Conservation (phyloP, 176 grass and related monocot species). For the Paspalum vaginatum region DNA sequence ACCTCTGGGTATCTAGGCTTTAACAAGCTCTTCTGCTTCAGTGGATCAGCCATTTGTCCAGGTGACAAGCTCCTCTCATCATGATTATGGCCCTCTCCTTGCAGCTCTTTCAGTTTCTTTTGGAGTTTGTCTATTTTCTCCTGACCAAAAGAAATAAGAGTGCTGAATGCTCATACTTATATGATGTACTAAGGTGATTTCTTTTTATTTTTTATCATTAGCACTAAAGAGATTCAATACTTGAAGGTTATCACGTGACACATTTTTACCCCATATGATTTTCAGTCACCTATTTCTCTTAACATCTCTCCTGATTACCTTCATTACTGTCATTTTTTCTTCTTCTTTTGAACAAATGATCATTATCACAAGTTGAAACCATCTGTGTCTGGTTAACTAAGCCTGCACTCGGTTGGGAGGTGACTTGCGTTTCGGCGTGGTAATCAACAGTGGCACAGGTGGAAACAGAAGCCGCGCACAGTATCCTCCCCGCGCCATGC, state of each 20-base stretch:
- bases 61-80: constrained; percentile 38
- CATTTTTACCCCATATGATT: constrained; percentile 24
- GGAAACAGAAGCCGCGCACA: no score
- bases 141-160: constrained; percentile 20
- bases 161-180: not conserved
- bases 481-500: no score
- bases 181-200: not conserved
- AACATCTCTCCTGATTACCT: not conserved
- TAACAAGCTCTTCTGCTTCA: constrained; percentile 23
- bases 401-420: no score
- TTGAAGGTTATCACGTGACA: constrained; percentile 3
- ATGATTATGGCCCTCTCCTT: constrained; percentile 21
- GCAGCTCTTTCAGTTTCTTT: constrained; percentile 45
- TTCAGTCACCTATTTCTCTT: constrained; percentile 15
- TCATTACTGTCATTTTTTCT: not conserved
- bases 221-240: constrained; percentile 1
- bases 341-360: constrained; percentile 16
- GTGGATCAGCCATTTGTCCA: constrained; percentile 22
- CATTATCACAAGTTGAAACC: constrained; percentile 14
- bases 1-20: constrained; percentile 36
- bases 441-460: no score
- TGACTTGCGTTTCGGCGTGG: no score
- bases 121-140: constrained; percentile 44
- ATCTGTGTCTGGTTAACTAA: constrained; percentile 1
- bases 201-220: not conserved